phyloP scores from a whole-genome alignment of 257 asterid species.

The Solanum chiquidenum region DNA sequence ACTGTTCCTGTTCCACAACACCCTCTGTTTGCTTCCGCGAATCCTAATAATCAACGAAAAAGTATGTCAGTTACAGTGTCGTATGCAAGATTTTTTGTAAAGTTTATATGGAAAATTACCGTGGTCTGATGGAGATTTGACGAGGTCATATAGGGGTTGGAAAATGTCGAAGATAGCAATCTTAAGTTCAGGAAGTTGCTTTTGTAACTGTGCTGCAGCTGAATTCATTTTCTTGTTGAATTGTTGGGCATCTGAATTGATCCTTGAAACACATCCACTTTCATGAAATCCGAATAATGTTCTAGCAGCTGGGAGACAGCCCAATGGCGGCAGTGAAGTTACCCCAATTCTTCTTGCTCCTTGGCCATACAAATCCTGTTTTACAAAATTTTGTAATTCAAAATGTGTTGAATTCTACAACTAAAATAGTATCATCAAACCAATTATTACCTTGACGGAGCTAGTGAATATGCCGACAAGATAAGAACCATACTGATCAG shows the following conservation, averaged over 20 bases:
- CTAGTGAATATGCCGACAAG: conserved; percentile 45
- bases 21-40: conserved; percentile 60
- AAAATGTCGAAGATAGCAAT: conserved; percentile 68
- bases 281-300: conserved; percentile 70
- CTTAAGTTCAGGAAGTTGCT: conserved; percentile 56
- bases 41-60: conserved; percentile 30
- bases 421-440: not conserved
- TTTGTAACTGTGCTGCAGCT: conserved; percentile 57
- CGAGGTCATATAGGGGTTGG: conserved; percentile 63
- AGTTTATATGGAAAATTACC: conserved; percentile 23
- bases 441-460: conserved; percentile 51
- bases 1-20: conserved; percentile 90
- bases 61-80: not conserved
- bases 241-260: conserved; percentile 64
- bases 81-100: not conserved
- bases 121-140: conserved; percentile 39
- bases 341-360: conserved; percentile 94
- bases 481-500: conserved; percentile 65
- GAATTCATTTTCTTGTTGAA: conserved; percentile 69
- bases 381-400: not conserved
- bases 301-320: conserved; percentile 79
- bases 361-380: conserved; percentile 48
- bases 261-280: conserved; percentile 55
- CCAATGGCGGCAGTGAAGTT: conserved; percentile 90
- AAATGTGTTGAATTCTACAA: not conserved